A percentile compares a stretch with the other conserved stretches of the same genome.
These are phyloP conservation scores for Naganishia onofrii DNA, from an alignment of 768 basidiomycete species.

Conservation along the genomic window DNA sequence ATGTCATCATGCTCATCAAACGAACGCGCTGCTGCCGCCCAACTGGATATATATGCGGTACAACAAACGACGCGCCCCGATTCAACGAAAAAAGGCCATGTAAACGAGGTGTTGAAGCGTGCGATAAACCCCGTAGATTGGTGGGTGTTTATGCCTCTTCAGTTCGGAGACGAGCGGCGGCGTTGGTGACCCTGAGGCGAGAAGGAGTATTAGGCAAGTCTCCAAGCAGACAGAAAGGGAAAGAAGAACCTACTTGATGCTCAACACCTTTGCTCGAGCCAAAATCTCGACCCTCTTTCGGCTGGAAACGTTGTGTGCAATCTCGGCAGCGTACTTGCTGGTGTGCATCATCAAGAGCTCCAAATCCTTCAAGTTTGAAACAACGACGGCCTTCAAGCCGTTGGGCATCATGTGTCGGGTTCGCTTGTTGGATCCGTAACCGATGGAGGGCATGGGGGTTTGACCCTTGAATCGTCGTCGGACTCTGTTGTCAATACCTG, in stretches of 20 bases:
- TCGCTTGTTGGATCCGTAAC: slow-evolving; percentile 91
- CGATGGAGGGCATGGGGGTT: slow-evolving; percentile 92
- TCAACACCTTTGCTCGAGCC: slow-evolving; percentile 66
- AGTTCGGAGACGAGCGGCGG: slow-evolving; percentile 85
- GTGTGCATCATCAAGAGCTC: slow-evolving; percentile 98
- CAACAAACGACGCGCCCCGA: slow-evolving; percentile 1
- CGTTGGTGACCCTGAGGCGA: slow-evolving; percentile 69
- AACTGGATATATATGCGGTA: slow-evolving; percentile 6
- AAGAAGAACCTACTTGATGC: slow-evolving; percentile 62
- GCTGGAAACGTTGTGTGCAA: slow-evolving; percentile 93
- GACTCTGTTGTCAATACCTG: slow-evolving; percentile 83
- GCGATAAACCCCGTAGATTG: slow-evolving; percentile 18
- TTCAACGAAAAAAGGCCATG: slow-evolving; percentile 7
- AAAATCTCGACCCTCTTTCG: slow-evolving; percentile 88
- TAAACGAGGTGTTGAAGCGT: slow-evolving; percentile 7
- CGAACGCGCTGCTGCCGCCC: neutral
- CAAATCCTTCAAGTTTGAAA: slow-evolving; percentile 87
- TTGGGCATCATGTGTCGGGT: slow-evolving; percentile 94
- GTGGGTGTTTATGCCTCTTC: slow-evolving; percentile 64
- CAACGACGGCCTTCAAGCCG: slow-evolving; percentile 91
- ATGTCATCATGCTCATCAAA: slow-evolving; percentile 22
- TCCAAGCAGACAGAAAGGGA: neutral
- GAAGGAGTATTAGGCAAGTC: neutral
- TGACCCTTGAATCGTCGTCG: slow-evolving; percentile 70
- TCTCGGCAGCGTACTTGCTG: slow-evolving; percentile 90